Evolutionary conservation across 2,329 filamentous ascomycete genomes (phyloP).

Genomic region (Aspergillus spinulosporus): DNA sequence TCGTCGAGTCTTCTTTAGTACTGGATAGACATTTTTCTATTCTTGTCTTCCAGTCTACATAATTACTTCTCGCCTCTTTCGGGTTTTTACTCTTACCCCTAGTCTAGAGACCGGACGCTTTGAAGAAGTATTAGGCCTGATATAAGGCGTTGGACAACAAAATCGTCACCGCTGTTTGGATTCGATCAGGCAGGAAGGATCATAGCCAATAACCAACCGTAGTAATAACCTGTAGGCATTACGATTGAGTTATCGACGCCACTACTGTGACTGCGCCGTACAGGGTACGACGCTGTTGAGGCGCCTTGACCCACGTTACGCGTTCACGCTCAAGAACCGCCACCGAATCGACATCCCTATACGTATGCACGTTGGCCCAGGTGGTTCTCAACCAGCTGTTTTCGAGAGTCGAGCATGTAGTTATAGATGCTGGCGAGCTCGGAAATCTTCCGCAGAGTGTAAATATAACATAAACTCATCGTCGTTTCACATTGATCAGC

Average conservation of each 20-base stretch:
- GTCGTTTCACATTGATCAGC: conserved; percentile 3
- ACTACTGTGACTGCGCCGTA: neutral
- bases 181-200: too few relatives aligned
- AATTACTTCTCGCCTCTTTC: too few relatives aligned
- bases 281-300: neutral
- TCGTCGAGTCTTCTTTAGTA: neutral
- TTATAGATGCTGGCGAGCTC: too few relatives aligned
- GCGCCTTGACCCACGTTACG: conserved; percentile 3
- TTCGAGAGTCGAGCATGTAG: too few relatives aligned
- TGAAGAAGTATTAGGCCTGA: too few relatives aligned
- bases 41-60: neutral
- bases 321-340: neutral
- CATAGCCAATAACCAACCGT: neutral
- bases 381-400: neutral
- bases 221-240: neutral
- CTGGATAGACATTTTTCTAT: neutral
- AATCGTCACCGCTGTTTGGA: too few relatives aligned
- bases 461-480: neutral
- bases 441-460: neutral
- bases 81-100: too few relatives aligned
- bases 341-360: neutral
- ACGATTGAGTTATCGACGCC: neutral
- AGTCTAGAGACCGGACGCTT: too few relatives aligned
- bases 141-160: too few relatives aligned
- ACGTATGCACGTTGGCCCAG: neutral